These are phyloP conservation scores for Trypanosoma lewisi DNA, from an alignment of 208 protist species.

Conservation along the genomic window DNA sequence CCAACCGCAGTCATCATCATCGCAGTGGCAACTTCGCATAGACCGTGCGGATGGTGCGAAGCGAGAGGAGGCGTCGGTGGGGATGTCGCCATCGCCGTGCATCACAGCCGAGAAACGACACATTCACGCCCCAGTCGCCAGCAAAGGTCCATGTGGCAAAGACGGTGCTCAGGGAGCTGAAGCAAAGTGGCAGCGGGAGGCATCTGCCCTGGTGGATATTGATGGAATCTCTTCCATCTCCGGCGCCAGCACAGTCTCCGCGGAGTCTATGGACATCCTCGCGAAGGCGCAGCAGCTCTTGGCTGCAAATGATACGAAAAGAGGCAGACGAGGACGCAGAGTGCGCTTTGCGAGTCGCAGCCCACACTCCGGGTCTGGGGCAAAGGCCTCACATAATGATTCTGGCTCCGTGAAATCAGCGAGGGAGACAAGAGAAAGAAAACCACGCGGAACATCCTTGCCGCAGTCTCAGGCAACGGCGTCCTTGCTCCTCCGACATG, in stretches of 20 bases:
- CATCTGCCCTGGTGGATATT: constrained; percentile 5
- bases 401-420: not conserved
- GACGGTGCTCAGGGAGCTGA: not conserved
- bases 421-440: not conserved
- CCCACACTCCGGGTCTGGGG: constrained; percentile 30
- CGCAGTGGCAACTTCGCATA: constrained; percentile 8
- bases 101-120: constrained; percentile 11
- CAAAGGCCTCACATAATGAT: not conserved
- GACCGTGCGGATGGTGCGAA: not conserved
- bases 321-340: constrained; percentile 11
- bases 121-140: not conserved
- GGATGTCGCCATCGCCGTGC: not conserved
- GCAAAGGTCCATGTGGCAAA: not conserved
- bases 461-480: not conserved
- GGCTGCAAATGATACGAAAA: not conserved
- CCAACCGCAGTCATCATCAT: not conserved
- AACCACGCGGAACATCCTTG: not conserved
- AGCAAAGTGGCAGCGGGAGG: not conserved
- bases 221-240: constrained; percentile 17
- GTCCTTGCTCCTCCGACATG: not conserved
- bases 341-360: constrained; percentile 69
- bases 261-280: not conserved
- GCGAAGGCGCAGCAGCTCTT: not conserved
- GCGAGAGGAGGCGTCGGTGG: not conserved
- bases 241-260: not conserved